Percentiles rank a stretch among this genome's conserved stretches.
Evolutionary conservation across 2,329 filamentous ascomycete genomes (phyloP).

Genomic region (Hirsutella rhossiliensis): DNA sequence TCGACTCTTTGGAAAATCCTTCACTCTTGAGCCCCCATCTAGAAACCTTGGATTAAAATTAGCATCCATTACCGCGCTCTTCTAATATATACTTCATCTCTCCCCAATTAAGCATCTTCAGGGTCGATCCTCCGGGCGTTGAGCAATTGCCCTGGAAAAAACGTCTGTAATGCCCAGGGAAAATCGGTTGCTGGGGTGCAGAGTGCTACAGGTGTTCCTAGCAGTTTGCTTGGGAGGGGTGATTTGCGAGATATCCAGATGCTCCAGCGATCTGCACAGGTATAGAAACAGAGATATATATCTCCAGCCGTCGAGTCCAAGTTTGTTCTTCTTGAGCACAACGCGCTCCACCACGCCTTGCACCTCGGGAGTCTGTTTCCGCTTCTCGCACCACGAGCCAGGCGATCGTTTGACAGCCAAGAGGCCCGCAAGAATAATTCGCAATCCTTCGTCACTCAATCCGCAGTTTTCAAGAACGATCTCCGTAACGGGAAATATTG

Average conservation of each 20-base stretch:
- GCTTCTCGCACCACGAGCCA: slow-evolving; percentile 35
- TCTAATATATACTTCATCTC: slow-evolving; percentile 62
- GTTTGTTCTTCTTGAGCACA: slow-evolving; percentile 83
- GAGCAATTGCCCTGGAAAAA: slow-evolving; percentile 62
- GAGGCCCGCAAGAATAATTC: slow-evolving; percentile 76
- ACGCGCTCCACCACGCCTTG: slow-evolving; percentile 71
- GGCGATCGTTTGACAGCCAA: slow-evolving; percentile 64
- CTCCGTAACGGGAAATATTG: slow-evolving; percentile 82
- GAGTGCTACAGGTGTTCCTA: slow-evolving; percentile 11
- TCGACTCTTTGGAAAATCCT: too few species aligned
- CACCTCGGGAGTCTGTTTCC: slow-evolving; percentile 26
- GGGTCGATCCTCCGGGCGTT: slow-evolving; percentile 61
- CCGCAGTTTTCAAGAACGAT: slow-evolving; percentile 79
- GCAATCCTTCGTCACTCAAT: slow-evolving; percentile 73
- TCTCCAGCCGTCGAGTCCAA: slow-evolving; percentile 81
- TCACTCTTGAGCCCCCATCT: slow-evolving; percentile 71
- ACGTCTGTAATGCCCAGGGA: slow-evolving; percentile 38
- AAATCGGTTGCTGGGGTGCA: slow-evolving; percentile 21
- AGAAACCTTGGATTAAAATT: slow-evolving; percentile 66
- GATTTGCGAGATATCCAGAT: slow-evolving; percentile 76
- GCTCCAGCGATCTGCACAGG: slow-evolving; percentile 76
- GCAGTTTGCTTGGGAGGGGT: slow-evolving; percentile 49
- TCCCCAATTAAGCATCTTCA: slow-evolving; percentile 76
- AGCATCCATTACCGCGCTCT: slow-evolving; percentile 70
- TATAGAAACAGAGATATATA: slow-evolving; percentile 83